Evolutionary conservation across 305 asterid species (phyloP).

Genomic region (Fraxinus nigra): DNA sequence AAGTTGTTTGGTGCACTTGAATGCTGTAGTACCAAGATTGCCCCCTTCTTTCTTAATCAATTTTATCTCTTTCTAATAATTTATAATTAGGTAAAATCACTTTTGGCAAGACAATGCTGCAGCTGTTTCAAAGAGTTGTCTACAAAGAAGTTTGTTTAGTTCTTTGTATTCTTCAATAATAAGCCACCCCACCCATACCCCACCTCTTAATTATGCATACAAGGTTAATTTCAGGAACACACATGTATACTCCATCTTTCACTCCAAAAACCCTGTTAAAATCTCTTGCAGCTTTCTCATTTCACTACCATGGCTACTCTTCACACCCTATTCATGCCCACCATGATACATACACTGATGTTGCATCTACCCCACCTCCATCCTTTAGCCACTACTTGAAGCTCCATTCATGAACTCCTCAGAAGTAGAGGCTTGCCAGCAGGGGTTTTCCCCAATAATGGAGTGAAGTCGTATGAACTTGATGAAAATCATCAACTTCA

Average conservation of each 20-base stretch:
- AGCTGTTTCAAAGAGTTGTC: neutral
- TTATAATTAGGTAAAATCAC: slow-evolving; percentile 32
- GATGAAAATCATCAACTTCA: slow-evolving; percentile 50
- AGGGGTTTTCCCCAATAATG: slow-evolving; percentile 78
- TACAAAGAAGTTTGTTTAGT: neutral
- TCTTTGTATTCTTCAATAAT: neutral
- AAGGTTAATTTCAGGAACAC: slow-evolving; percentile 30
- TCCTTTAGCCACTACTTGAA: slow-evolving; percentile 21
- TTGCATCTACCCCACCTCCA: slow-evolving; percentile 27
- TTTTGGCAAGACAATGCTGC: slow-evolving; percentile 35
- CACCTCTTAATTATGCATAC: neutral
- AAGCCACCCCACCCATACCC: neutral
- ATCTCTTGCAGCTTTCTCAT: slow-evolving; percentile 21
- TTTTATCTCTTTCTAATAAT: slow-evolving; percentile 16
- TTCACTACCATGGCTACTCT: slow-evolving; percentile 24
- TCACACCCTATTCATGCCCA: slow-evolving; percentile 17
- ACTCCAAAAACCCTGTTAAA: slow-evolving; percentile 41
- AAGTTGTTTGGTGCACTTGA: slow-evolving; percentile 29
- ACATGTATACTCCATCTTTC: neutral
- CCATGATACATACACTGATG: slow-evolving; percentile 19
- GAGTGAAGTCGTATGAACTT: slow-evolving; percentile 53
- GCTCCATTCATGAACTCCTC: slow-evolving; percentile 65
- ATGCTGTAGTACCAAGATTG: slow-evolving; percentile 7
- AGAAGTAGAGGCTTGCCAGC: slow-evolving; percentile 69
- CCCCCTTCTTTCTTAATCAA: slow-evolving; percentile 17